phyloP scores from a whole-genome alignment of 495 filamentous ascomycete species.

The Thermothielavioides terrestris region DNA sequence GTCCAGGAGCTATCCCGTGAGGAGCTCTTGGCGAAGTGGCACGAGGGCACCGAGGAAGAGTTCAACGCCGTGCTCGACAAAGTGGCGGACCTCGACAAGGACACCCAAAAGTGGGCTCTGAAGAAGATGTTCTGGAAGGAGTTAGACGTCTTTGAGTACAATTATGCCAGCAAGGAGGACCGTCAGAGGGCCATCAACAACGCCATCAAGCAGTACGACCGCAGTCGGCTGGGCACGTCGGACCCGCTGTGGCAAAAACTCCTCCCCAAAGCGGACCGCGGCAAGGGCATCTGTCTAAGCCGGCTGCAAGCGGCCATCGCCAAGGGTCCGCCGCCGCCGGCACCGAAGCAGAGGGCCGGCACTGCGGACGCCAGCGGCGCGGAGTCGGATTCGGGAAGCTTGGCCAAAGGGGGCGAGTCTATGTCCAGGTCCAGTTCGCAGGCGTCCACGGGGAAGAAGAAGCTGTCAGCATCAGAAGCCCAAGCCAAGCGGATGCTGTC shows the following conservation, averaged over 20 bases:
- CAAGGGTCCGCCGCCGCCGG: slow-evolving; percentile 48
- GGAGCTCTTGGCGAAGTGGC: slow-evolving; percentile 47
- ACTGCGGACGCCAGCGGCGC: slow-evolving; percentile 48
- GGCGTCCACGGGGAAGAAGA: slow-evolving; percentile 48
- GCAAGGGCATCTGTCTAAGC: slow-evolving; percentile 72
- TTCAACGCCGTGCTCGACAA: slow-evolving; percentile 47
- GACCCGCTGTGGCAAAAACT: slow-evolving; percentile 77
- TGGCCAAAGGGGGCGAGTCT: slow-evolving; percentile 39
- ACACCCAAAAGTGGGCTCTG: slow-evolving; percentile 56
- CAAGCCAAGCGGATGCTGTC: slow-evolving; percentile 53
- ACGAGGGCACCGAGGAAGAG: slow-evolving; percentile 48
- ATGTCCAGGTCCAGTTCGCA: slow-evolving; percentile 49
- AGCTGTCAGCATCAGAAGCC: slow-evolving; percentile 50
- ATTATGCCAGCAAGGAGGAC: slow-evolving; percentile 56
- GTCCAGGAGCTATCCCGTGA: slow-evolving; percentile 50
- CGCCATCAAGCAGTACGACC: slow-evolving; percentile 74
- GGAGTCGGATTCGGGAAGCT: slow-evolving; percentile 32
- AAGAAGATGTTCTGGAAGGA: slow-evolving; percentile 70
- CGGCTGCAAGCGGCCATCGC: slow-evolving; percentile 56
- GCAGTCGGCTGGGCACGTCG: slow-evolving; percentile 58
- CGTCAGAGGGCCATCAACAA: slow-evolving; percentile 74
- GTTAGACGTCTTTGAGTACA: slow-evolving; percentile 71
- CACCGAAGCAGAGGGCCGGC: slow-evolving; percentile 50
- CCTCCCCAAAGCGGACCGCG: slow-evolving; percentile 63
- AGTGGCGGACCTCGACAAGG: slow-evolving; percentile 47